Evolutionary conservation across 2,329 filamentous ascomycete genomes (phyloP).

Genomic region (Aspergillus sp.): DNA sequence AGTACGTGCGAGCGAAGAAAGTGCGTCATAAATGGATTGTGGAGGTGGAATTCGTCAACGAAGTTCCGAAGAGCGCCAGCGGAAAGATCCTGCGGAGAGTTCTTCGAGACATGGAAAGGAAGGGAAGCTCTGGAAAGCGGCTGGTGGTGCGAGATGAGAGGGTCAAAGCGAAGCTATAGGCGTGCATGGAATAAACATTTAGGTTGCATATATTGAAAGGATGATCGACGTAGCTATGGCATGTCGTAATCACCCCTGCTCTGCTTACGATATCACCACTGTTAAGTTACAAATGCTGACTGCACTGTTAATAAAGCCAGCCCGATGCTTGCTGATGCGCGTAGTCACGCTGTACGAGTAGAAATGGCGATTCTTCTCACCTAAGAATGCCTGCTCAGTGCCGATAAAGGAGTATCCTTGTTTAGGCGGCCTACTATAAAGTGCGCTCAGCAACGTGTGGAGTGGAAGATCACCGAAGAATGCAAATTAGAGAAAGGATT

Average conservation of each 20-base stretch:
- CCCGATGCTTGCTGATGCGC: background rate
- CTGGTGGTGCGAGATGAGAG: slow-evolving; percentile 14
- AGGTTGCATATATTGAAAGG: background rate
- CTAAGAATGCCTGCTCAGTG: background rate
- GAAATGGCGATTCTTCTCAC: too few species aligned
- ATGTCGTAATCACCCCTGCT: background rate
- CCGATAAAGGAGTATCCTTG: background rate
- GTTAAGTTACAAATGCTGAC: background rate
- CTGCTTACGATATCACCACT: background rate
- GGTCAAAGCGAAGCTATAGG: slow-evolving; percentile 14
- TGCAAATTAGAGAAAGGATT: background rate
- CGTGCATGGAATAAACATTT: background rate
- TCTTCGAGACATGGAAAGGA: slow-evolving; percentile 44
- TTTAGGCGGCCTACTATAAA: background rate
- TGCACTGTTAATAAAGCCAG: too few species aligned
- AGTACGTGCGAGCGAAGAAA: slow-evolving; percentile 66
- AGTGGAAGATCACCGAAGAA: background rate
- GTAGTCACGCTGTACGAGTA: background rate
- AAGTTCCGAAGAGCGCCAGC: slow-evolving; percentile 70
- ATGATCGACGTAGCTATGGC: background rate
- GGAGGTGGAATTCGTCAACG: slow-evolving; percentile 39
- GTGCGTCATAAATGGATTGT: slow-evolving; percentile 50
- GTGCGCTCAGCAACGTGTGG: background rate
- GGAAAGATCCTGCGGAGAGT: slow-evolving; percentile 71
- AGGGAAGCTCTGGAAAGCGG: background rate